Evolutionary conservation across 1,284 basidiomycete genomes (phyloP).

Genomic region (Golubevia pallescens): DNA sequence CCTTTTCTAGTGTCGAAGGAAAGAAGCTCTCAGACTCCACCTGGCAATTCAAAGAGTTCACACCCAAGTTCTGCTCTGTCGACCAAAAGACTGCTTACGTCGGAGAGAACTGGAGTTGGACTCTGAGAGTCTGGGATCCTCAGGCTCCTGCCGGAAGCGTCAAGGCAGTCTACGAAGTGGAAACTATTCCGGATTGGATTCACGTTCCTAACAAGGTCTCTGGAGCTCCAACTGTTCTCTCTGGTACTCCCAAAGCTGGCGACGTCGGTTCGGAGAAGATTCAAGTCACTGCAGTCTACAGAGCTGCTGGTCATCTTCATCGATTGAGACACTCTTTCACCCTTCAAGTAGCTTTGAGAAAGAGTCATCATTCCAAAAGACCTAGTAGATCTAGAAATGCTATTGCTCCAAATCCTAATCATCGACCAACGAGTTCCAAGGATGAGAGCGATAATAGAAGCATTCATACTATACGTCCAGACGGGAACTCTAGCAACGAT

Average conservation of each 20-base stretch:
- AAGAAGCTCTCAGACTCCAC: neutral
- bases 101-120: neutral
- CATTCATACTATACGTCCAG: neutral
- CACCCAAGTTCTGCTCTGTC: neutral
- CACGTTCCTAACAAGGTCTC: neutral
- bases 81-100: neutral
- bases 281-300: slow-evolving; percentile 47
- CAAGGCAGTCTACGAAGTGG: neutral
- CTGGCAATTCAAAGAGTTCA: neutral
- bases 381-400: neutral
- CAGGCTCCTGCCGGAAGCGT: neutral
- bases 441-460: neutral
- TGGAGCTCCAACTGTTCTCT: slow-evolving; percentile 30
- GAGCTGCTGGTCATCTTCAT: slow-evolving; percentile 46
- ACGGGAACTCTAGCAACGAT: neutral
- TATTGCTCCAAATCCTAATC: too few species aligned
- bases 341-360: slow-evolving; percentile 29
- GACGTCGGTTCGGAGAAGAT: slow-evolving; percentile 36
- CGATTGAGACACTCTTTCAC: slow-evolving; percentile 51
- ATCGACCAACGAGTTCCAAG: neutral
- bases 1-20: too few species aligned
- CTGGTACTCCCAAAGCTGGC: slow-evolving; percentile 35
- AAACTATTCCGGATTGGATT: neutral
- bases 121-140: neutral
- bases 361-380: neutral